Evolutionary conservation across 1,139 yeast species (phyloP), one percentile per base, ranked within the genome.

Genomic region (Suzukiozyma palmioleophila): DNA sequence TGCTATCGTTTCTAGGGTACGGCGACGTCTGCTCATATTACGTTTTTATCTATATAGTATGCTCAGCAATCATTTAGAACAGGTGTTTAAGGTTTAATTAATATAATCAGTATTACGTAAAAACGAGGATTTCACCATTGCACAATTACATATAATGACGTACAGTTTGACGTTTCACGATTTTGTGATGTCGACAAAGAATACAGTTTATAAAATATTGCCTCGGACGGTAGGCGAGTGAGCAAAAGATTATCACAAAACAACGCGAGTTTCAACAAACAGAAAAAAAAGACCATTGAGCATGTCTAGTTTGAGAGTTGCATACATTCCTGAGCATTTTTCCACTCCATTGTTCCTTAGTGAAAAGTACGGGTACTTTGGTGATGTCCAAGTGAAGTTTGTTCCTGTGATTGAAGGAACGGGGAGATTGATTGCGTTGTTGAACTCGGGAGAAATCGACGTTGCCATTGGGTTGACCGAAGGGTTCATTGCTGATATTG

Each of bases 271-370:
- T 18, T 18, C 7, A 18, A 18, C 22, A 18, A 18, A 4, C 22
- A 7, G 22, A 18, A 7, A 18, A 18, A 18, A 18, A 18, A 18
- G 7, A 18, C 22, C 22, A 18, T 18, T 18, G 7, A 18, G 11
- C 31, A 36, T 33, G 37, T 26, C 43, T 31, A 39, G 42, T 6
- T 43, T 56, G 31, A 78, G 66, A 55, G 84, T 89, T 16, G 97
- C 96, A 5, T 85, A 79, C 60, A 81, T 89, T 38, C 96, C 96
- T 2, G 97, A 89, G 60, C 97, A 89, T 57, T 89, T 88, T 56
- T 80, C 92, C 33, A 84, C 96, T 0, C 97, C 97, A 2, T 66
- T 89, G 47, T 79, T 81, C 48, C 77, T 87, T 52, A 95, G 96
- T 6, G 58, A 73, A 45, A 53, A 69, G 41, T 73, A 85, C 40